phyloP scores from a whole-genome alignment of 2,329 filamentous ascomycete genomes.

The Albophoma yamanashiensis region DNA sequence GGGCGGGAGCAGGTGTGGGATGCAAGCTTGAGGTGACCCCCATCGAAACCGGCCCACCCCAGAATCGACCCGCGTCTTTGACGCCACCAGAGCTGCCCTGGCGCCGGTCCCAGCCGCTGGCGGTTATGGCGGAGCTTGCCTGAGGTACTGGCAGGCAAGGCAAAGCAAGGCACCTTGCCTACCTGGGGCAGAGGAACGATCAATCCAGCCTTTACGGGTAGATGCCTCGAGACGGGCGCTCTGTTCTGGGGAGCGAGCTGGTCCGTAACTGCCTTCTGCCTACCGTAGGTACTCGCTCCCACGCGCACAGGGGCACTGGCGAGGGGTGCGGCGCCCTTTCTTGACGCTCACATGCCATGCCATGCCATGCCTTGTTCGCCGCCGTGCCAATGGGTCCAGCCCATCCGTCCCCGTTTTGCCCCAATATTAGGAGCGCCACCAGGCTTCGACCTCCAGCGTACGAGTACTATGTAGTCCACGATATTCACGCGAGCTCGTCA shows the following conservation, averaged over 20 bases:
- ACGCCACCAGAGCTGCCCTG: constrained; percentile 1
- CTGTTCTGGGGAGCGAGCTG: not conserved
- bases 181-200: not conserved
- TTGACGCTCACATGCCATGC: not conserved
- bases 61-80: not conserved
- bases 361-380: not conserved
- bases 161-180: too few species aligned
- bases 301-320: not conserved
- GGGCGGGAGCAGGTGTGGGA: not conserved
- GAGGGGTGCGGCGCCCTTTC: not conserved
- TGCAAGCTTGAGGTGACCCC: not conserved
- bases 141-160: too few species aligned
- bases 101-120: constrained; percentile 2
- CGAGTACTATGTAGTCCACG: not conserved
- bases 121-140: not conserved
- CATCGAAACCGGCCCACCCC: not conserved
- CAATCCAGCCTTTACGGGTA: not conserved
- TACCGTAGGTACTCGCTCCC: too few species aligned
- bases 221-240: not conserved
- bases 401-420: not conserved
- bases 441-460: not conserved
- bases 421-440: not conserved
- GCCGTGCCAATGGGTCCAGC: not conserved
- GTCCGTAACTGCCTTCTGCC: not conserved
- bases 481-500: not conserved